A percentile compares a stretch with the other conserved stretches of the same genome.
These are phyloP conservation scores for Pharnaceum exiguum DNA, from an alignment of 148 eudicot species.

Conservation along the genomic window DNA sequence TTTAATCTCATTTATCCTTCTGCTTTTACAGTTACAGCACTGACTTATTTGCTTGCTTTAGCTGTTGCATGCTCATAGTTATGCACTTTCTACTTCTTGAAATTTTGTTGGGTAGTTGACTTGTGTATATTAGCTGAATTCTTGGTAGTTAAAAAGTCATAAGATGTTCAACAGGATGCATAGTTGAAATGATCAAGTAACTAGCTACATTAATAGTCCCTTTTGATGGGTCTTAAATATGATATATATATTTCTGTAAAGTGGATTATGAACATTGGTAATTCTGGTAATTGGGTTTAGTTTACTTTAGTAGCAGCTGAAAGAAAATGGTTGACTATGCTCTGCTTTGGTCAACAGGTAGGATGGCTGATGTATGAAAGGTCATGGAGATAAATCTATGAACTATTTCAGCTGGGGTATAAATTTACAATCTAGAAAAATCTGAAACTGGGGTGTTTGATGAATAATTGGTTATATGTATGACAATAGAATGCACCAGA, in stretches of 20 bases:
- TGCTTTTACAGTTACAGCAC: neutral
- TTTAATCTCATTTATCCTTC: neutral
- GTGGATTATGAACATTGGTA: neutral
- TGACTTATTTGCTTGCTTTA: neutral
- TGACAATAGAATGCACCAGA: no score
- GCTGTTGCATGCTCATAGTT: neutral
- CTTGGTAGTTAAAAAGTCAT: neutral
- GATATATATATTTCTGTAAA: no score
- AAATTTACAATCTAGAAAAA: no score
- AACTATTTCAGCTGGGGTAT: no score
- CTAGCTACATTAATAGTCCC: no score
- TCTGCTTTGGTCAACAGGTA: neutral
- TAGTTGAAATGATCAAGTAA: no score
- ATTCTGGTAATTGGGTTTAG: constrained; percentile 6
- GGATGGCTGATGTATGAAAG: neutral
- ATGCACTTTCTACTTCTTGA: constrained; percentile 2
- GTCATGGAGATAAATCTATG: neutral
- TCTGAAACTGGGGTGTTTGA: no score
- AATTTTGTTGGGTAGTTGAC: constrained; percentile 20
- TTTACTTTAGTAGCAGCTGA: neutral
- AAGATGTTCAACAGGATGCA: neutral
- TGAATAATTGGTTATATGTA: no score
- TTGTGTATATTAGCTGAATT: neutral
- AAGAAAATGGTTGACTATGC: neutral
- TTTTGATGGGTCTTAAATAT: no score